Evolutionary conservation across 2,329 filamentous ascomycete genomes (phyloP).

Genomic region (Xylaria sp.): DNA sequence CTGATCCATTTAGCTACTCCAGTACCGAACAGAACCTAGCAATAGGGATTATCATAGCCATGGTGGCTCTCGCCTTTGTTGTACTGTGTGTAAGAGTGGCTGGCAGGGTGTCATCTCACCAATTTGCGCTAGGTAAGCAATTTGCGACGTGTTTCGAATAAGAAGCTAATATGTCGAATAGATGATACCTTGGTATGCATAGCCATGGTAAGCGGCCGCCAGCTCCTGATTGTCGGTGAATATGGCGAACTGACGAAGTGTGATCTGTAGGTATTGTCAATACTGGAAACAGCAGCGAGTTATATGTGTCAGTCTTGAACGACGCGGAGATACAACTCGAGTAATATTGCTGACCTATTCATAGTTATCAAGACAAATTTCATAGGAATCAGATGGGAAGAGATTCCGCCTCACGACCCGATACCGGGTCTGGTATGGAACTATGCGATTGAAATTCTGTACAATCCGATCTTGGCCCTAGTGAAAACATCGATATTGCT

Average conservation of each 20-base stretch:
- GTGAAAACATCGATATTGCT: constrained; percentile 59
- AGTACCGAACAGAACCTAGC: constrained; percentile 37
- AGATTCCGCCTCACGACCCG: constrained; percentile 42
- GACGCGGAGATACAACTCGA: background rate
- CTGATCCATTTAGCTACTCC: constrained; percentile 34
- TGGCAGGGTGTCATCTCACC: constrained; percentile 39
- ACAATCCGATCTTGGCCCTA: constrained; percentile 59
- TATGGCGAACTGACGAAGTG: constrained; percentile 15
- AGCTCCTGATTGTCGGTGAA: background rate
- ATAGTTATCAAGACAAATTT: constrained; percentile 44
- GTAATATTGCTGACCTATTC: constrained; percentile 14
- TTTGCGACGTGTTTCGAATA: background rate
- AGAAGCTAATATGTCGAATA: constrained; percentile 31
- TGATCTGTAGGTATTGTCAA: constrained; percentile 37
- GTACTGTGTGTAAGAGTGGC: constrained; percentile 39
- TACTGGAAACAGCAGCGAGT: constrained; percentile 41
- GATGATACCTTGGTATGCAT: constrained; percentile 42
- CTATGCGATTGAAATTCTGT: constrained; percentile 55
- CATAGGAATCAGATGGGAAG: constrained; percentile 38
- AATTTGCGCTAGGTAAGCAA: constrained; percentile 41
- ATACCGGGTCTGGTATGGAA: constrained; percentile 47
- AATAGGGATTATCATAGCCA: constrained; percentile 37
- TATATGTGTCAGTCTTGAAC: constrained; percentile 42
- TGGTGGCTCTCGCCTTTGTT: constrained; percentile 40
- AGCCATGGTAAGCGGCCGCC: constrained; percentile 40